Base-by-base conservation (phyloP, 495 filamentous ascomycete species). In the Tetracladium marchalianum region DNA sequence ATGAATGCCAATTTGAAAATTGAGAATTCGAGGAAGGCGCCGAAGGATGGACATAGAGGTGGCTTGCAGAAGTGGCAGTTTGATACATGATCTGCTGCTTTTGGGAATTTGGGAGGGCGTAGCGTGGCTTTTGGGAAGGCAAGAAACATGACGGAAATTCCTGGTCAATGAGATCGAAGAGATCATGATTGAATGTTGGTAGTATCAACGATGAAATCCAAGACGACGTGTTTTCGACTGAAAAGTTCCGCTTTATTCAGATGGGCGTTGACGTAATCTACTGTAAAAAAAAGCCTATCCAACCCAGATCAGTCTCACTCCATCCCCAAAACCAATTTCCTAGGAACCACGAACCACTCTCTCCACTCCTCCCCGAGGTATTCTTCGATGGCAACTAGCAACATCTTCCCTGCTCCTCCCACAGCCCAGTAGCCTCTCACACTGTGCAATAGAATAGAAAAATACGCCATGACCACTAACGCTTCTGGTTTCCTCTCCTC, bases 391-490 rank as follows among this genome's bases (percentile, higher is more conserved):
- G 18, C 33, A 12, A 5, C 5, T 2, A 55, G 24, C 11, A 63
- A 31, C 52, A 51, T 12, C 46, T 50, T 1, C 47, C 67, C 69
- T 1, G 65, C 53, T 38, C 59, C 44, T 4, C 66, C 65, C 44
- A 68, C 57, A 11, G 56, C 44, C 71, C 71, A 74, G 34, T 49
- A 57, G 5, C 56, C 47, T 10, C 62, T 47, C 22, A 46, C 44
- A 11, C 32, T 41, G 54, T 71, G 60, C 32, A 71, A 34, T 4
- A 68, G 13, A 4, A 67, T 59, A 1, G 57, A 58, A 43, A 62
- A 72, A 50, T 66, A 59, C 6, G 65, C 66, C 17, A 72, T 49
- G 1, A 75, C 62, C 8, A 69, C 56, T 16, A 75, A 49, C 0
- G 69, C 68, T 47, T 68, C 66, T 0, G 70, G 63, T 35, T 57